A percentile compares a stretch with the other conserved stretches of the same genome.
These are phyloP conservation scores for Solanum aculeatissimum DNA, from an alignment of 305 asterid genomes.

Conservation along the genomic window DNA sequence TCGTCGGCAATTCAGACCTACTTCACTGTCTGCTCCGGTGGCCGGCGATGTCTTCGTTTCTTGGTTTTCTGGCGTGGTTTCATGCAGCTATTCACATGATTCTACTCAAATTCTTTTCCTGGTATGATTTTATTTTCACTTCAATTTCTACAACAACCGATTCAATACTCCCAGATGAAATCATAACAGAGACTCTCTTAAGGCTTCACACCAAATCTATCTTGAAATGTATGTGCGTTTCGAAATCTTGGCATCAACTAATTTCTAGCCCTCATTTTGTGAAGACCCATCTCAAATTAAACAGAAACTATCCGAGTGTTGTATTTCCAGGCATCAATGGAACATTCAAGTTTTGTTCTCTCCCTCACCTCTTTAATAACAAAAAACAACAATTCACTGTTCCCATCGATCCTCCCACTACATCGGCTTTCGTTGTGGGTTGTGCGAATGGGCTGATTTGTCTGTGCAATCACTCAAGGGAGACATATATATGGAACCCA, in stretches of 20 bases:
- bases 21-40: no score
- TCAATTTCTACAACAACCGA: background rate
- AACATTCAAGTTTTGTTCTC: background rate
- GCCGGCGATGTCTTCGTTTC: no score
- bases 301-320: background rate
- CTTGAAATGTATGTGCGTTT: background rate
- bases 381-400: background rate
- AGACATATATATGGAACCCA: background rate
- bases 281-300: background rate
- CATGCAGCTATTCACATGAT: no score
- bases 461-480: background rate
- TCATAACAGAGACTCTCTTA: background rate
- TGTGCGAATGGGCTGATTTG: background rate
- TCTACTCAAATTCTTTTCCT: background rate
- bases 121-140: background rate
- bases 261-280: background rate
- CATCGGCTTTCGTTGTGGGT: background rate
- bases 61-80: no score
- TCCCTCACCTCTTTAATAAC: background rate
- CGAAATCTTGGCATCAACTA: background rate
- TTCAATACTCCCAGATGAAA: background rate
- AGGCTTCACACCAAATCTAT: background rate
- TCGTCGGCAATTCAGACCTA: no score
- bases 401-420: background rate
- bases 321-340: background rate